Evolutionary conservation across 73 alveolate genomes (phyloP).

Genomic region (Uronychia binucleata): DNA sequence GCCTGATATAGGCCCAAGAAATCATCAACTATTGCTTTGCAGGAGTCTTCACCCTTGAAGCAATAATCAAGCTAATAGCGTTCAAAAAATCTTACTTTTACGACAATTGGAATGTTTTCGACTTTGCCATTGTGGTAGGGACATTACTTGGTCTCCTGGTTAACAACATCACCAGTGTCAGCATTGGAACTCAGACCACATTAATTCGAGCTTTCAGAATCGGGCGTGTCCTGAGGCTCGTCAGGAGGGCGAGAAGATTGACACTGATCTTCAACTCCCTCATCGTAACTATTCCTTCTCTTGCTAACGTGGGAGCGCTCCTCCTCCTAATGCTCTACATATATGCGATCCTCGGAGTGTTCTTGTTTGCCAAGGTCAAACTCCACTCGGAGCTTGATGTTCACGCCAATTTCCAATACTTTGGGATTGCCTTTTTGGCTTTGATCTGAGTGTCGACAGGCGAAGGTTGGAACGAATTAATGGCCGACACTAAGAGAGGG

Average conservation of each 20-base stretch:
- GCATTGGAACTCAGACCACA: constrained; percentile 8
- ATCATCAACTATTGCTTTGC: constrained; percentile 74
- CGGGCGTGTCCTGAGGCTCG: constrained; percentile 35
- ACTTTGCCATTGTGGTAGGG: constrained; percentile 5
- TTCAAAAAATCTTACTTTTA: background rate
- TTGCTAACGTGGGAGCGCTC: constrained; percentile 63
- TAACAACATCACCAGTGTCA: constrained; percentile 23
- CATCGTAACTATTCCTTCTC: constrained; percentile 45
- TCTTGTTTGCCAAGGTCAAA: constrained; percentile 44
- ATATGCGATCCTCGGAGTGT: constrained; percentile 55
- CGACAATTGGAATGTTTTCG: constrained; percentile 9
- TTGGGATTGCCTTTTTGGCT: constrained; percentile 16
- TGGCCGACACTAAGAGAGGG: constrained; percentile 7
- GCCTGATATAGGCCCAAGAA: constrained; percentile 48
- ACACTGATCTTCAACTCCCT: constrained; percentile 25
- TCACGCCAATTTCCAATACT: constrained; percentile 30
- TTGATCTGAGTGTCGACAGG: constrained; percentile 39
- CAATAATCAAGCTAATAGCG: constrained; percentile 13
- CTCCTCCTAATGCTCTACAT: constrained; percentile 41
- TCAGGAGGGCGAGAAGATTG: constrained; percentile 16
- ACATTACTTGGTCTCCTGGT: constrained; percentile 18
- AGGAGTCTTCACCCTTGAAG: constrained; percentile 76
- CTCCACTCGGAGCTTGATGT: constrained; percentile 34
- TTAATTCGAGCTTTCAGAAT: constrained; percentile 49
- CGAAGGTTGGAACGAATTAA: constrained; percentile 44